Base-by-base conservation (phyloP, 257 asterid genomes). In the Sherardia arvensis region DNA sequence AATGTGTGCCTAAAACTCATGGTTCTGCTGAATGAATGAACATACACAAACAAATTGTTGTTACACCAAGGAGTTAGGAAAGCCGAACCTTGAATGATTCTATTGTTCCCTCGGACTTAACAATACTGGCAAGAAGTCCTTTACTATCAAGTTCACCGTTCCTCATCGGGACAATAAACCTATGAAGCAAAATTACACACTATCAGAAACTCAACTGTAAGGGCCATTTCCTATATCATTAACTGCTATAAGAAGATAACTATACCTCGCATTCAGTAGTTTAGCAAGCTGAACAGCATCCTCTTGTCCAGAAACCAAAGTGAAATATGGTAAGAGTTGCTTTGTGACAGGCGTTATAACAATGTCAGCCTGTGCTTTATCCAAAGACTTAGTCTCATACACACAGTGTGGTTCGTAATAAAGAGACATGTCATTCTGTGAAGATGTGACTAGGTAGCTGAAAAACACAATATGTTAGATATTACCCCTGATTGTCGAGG, bases 381-480 rank as follows among this genome's bases (percentile, higher is more conserved):
- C 85, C 66, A 92, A 55, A 18, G 64, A 66, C 25, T 22, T 76
- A 74, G 81, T 81, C 28, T 85, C 59, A 68, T 80, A 92, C 40
- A 86, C 95, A 59, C 99, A 92, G 62, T 92, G 99, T 12, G 97
- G 99, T 76, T 89, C 97, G 18, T 87, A 92, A 76, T 89, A 87
- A 28, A 92, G 81, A 21, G 82, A 77, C 62, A 73, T 73, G 69
- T 69, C 71, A 23, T 79, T 79, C 48, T 74, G 71, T 7, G 91
- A 81, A 63, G 97, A 83, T 57, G 87, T 82, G 34, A 92, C 85
- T 5, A 92, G 79, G 77, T 92, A 91, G 38, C 98, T 88, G 88
- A 34, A 76, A 34, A 54, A 75, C 5, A 5, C 25, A 43, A 15
- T 43, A 49, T n/a, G 26, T 48, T 26, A 62, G 60, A 59, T 23